These are phyloP conservation scores for Thalassiosira mediterranea DNA, from an alignment of 352 stramenopile species.

Conservation along the genomic window DNA sequence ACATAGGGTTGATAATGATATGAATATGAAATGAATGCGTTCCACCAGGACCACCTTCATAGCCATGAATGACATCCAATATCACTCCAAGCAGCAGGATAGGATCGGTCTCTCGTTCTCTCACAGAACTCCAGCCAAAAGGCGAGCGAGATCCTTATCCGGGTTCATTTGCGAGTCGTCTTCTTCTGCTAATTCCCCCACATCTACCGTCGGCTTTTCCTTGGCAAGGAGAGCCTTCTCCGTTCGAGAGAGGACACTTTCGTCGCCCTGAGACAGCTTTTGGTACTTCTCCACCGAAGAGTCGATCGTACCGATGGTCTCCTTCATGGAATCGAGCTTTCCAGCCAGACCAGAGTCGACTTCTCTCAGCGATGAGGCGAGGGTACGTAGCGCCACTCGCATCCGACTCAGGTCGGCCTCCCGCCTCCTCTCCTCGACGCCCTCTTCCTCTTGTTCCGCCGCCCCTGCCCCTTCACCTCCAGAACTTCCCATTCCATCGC, in stretches of 20 bases:
- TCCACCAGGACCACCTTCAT: no score
- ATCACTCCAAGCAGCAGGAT: no score
- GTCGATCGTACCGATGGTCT: slow-evolving; percentile 49
- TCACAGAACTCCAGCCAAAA: slow-evolving; percentile 36
- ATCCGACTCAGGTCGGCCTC: slow-evolving; percentile 23
- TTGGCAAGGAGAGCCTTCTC: slow-evolving; percentile 39
- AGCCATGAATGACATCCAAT: no score
- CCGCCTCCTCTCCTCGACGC: not conserved
- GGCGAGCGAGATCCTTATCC: slow-evolving; percentile 26
- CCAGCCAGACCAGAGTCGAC: slow-evolving; percentile 30
- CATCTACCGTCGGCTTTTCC: not conserved
- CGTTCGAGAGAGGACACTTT: slow-evolving; percentile 36
- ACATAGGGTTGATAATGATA: no score
- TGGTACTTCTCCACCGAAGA: slow-evolving; percentile 42
- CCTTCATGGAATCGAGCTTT: slow-evolving; percentile 42
- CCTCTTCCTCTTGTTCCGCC: not conserved
- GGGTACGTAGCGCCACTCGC: slow-evolving; percentile 27
- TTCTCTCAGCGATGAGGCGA: slow-evolving; percentile 28
- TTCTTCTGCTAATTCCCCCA: slow-evolving; percentile 6
- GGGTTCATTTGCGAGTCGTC: slow-evolving; percentile 22
- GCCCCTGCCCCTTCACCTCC: not conserved
- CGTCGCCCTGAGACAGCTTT: slow-evolving; percentile 37
- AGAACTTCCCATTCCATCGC: not conserved
- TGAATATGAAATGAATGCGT: no score
- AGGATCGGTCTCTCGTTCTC: no score